A percentile compares a stretch with the other conserved stretches of the same genome.
Evolutionary conservation across 2,329 filamentous ascomycete species (phyloP).

Genomic region (Stachybotrys chlorohalonatus): DNA sequence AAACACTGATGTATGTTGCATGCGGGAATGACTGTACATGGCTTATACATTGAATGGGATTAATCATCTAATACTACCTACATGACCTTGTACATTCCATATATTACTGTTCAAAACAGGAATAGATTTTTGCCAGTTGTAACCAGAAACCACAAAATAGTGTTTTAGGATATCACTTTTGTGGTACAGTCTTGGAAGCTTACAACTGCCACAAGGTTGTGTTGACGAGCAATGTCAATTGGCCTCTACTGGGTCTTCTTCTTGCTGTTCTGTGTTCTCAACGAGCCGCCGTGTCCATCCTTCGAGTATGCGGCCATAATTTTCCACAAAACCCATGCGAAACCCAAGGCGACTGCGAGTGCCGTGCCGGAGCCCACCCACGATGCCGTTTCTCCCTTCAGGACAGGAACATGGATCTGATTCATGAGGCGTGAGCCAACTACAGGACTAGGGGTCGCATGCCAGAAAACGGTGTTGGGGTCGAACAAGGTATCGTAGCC

Average conservation of each 20-base stretch:
- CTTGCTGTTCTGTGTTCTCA: constrained; percentile 4
- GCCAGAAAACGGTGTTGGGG: constrained; percentile 73
- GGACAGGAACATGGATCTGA: constrained; percentile 53
- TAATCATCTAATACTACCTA: too few relatives aligned
- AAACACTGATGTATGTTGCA: neutral
- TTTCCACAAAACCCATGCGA: constrained; percentile 61
- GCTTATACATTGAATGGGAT: too few relatives aligned
- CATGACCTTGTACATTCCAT: too few relatives aligned
- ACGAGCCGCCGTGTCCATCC: constrained; percentile 2
- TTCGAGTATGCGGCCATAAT: constrained; percentile 19
- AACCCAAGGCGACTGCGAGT: constrained; percentile 50
- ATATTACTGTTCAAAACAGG: too few relatives aligned
- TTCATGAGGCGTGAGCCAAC: constrained; percentile 36
- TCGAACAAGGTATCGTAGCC: constrained; percentile 79
- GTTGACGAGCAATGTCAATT: neutral
- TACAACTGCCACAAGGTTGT: too few relatives aligned
- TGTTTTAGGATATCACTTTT: too few relatives aligned
- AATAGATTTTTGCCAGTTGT: too few relatives aligned
- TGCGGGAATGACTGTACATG: too few relatives aligned
- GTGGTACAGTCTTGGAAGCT: too few relatives aligned
- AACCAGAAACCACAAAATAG: too few relatives aligned
- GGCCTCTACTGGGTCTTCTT: constrained; percentile 12
- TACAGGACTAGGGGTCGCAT: constrained; percentile 48
- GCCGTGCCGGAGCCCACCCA: constrained; percentile 49
- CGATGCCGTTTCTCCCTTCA: constrained; percentile 41